phyloP scores from a whole-genome alignment of 1,284 basidiomycete species.

The Trametes hirsuta region DNA sequence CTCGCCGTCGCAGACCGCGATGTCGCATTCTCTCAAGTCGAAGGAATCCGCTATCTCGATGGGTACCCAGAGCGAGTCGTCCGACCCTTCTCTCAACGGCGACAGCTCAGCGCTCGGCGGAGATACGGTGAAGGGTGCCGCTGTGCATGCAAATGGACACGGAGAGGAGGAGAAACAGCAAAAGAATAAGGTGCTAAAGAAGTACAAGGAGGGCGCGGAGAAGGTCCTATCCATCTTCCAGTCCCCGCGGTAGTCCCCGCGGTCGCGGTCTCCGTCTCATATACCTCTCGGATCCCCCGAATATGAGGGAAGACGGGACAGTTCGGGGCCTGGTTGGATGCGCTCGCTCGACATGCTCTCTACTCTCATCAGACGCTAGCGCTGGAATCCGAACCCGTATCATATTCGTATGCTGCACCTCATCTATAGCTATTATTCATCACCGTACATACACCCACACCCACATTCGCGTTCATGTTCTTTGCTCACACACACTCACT shows the following conservation, averaged over 20 bases:
- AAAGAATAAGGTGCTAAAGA: slow-evolving; percentile 76
- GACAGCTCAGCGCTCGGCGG: slow-evolving; percentile 35
- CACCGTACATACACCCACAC: slow-evolving; percentile 21
- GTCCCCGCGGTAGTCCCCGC: slow-evolving; percentile 43
- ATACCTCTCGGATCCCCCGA: background rate
- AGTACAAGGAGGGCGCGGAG: slow-evolving; percentile 81
- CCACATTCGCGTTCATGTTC: slow-evolving; percentile 4
- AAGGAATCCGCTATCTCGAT: slow-evolving; percentile 77
- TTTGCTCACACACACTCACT: slow-evolving; percentile 12
- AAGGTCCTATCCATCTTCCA: slow-evolving; percentile 80
- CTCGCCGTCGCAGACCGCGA: slow-evolving; percentile 53
- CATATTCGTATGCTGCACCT: slow-evolving; percentile 31
- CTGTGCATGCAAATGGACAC: slow-evolving; percentile 37
- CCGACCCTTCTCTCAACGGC: slow-evolving; percentile 67
- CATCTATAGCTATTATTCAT: slow-evolving; percentile 34
- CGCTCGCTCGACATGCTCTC: slow-evolving; percentile 23
- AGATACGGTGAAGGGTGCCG: slow-evolving; percentile 28
- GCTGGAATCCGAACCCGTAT: slow-evolving; percentile 14
- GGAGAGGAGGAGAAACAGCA: slow-evolving; percentile 47
- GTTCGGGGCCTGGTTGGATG: background rate
- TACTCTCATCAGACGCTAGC: slow-evolving; percentile 13
- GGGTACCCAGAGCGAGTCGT: slow-evolving; percentile 66
- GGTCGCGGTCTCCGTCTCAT: background rate
- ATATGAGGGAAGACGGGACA: background rate
- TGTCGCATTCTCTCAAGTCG: slow-evolving; percentile 72